A percentile compares a stretch with the other conserved stretches of the same genome.
These are phyloP conservation scores for Fusarium pseudocircinatum DNA, from an alignment of 2,329 filamentous ascomycete genomes.

Conservation along the genomic window DNA sequence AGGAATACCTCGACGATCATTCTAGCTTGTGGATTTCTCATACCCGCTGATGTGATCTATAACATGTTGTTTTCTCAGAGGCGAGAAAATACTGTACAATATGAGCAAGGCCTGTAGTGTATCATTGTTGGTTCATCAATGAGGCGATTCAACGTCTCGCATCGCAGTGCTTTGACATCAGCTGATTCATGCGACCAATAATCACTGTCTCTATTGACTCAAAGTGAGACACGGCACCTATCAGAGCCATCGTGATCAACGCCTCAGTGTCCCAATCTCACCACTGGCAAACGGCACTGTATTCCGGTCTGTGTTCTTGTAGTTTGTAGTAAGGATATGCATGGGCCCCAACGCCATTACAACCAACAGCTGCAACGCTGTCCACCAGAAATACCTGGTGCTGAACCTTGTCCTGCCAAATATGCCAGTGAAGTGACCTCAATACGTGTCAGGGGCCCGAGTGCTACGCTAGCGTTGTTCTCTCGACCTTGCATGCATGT, in stretches of 20 bases:
- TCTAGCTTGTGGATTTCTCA: neutral
- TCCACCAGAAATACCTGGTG: neutral
- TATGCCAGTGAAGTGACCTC: neutral
- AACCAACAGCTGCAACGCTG: neutral
- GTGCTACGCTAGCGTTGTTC: slow-evolving; percentile 12
- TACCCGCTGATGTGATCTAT: neutral
- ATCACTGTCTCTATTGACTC: neutral
- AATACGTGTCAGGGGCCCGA: neutral
- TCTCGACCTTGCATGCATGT: slow-evolving; percentile 6
- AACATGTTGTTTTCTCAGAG: neutral
- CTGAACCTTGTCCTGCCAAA: neutral
- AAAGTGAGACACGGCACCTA: neutral
- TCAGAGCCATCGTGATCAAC: neutral
- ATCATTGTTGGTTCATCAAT: neutral
- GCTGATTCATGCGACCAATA: neutral
- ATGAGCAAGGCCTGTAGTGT: neutral
- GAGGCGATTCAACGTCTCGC: neutral
- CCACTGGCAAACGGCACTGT: neutral
- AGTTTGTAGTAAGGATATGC: slow-evolving; percentile 20
- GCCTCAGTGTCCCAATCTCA: neutral
- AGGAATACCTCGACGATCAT: neutral
- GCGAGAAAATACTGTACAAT: neutral
- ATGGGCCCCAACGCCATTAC: neutral
- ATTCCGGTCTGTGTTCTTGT: neutral
- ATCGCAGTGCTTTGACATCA: slow-evolving; percentile 1